These are phyloP conservation scores for Cochlearia excelsa DNA, from an alignment of 345 rosid genomes.

Conservation along the genomic window DNA sequence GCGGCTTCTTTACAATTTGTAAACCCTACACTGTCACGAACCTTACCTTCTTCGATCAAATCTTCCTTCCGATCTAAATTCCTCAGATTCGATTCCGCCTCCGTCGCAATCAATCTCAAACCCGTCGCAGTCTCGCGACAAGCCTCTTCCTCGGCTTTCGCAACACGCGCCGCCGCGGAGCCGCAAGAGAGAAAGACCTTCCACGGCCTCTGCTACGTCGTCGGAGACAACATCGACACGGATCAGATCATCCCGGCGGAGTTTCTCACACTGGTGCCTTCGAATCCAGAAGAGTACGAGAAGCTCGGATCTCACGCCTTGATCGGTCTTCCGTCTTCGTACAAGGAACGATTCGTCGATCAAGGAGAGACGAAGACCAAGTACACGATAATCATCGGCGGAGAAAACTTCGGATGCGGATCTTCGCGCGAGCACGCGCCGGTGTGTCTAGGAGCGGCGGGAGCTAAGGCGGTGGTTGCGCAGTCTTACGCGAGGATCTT, in stretches of 20 bases:
- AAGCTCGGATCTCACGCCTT: conserved; percentile 85
- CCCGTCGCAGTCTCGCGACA: conserved; percentile 3
- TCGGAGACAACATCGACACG: conserved; percentile 93
- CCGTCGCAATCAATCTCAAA: conserved; percentile 13
- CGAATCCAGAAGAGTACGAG: conserved; percentile 76
- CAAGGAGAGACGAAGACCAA: conserved; percentile 54
- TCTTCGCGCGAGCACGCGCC: conserved; percentile 97
- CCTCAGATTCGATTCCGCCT: conserved; percentile 27
- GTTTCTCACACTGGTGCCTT: conserved; percentile 80
- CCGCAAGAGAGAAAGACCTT: conserved; percentile 42
- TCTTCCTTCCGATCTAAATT: conserved; percentile 19
- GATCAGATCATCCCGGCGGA: conserved; percentile 96
- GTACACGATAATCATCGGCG: conserved; percentile 68
- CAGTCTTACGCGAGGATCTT: conserved; percentile 87
- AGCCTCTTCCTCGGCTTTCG: conserved; percentile 25
- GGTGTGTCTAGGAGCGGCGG: conserved; percentile 88
- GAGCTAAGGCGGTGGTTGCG: conserved; percentile 73
- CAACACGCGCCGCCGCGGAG: conserved; percentile 32
- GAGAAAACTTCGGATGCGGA: conserved; percentile 93
- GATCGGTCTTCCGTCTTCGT: conserved; percentile 66
- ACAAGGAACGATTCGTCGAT: conserved; percentile 62
- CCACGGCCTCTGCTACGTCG: conserved; percentile 89
- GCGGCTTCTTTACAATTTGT: conserved; percentile 38
- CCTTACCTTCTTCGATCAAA: conserved; percentile 21
- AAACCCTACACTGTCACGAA: conserved; percentile 34